Conservation (phyloP, 2,329 filamentous ascomycete species). For the Aspergillus thermomutatus region DNA sequence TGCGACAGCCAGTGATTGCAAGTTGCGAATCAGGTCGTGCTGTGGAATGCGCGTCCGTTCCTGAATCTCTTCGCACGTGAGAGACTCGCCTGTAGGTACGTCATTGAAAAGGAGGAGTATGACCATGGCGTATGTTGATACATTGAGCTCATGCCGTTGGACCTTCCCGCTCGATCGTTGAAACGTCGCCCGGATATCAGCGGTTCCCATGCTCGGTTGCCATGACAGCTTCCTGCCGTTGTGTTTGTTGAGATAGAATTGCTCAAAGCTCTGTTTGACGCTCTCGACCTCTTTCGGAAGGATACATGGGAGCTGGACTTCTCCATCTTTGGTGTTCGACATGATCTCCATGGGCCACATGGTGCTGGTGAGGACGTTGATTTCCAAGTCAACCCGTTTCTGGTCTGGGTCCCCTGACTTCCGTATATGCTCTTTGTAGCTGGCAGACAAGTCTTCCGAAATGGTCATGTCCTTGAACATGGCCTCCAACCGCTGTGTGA, state of each 20-base stretch:
- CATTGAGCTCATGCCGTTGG: slow-evolving; percentile 82
- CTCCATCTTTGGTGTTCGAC: slow-evolving; percentile 55
- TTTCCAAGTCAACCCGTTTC: slow-evolving; percentile 71
- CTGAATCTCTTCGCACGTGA: slow-evolving; percentile 75
- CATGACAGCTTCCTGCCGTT: slow-evolving; percentile 87
- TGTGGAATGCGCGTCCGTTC: slow-evolving; percentile 73
- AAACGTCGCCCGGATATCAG: slow-evolving; percentile 81
- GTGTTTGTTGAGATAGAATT: slow-evolving; percentile 82
- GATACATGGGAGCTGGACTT: slow-evolving; percentile 52
- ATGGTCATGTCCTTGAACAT: slow-evolving; percentile 97
- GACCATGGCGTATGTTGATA: slow-evolving; percentile 89
- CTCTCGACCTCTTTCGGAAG: slow-evolving; percentile 72
- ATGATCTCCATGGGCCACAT: slow-evolving; percentile 93
- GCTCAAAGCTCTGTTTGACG: slow-evolving; percentile 79
- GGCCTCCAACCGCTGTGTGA: slow-evolving; percentile 87
- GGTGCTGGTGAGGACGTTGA: slow-evolving; percentile 86
- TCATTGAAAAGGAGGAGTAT: slow-evolving; percentile 89
- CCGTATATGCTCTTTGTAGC: slow-evolving; percentile 69
- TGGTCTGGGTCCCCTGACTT: slow-evolving; percentile 55
- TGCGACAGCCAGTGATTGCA: slow-evolving; percentile 78
- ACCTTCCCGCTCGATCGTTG: slow-evolving; percentile 67
- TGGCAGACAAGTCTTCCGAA: slow-evolving; percentile 75
- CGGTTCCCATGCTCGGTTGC: slow-evolving; percentile 72
- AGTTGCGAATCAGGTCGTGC: slow-evolving; percentile 68
- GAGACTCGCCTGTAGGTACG: slow-evolving; percentile 48